Evolutionary conservation across 2,329 filamentous ascomycete species (phyloP).

Genomic region (Botrytis tulipae): DNA sequence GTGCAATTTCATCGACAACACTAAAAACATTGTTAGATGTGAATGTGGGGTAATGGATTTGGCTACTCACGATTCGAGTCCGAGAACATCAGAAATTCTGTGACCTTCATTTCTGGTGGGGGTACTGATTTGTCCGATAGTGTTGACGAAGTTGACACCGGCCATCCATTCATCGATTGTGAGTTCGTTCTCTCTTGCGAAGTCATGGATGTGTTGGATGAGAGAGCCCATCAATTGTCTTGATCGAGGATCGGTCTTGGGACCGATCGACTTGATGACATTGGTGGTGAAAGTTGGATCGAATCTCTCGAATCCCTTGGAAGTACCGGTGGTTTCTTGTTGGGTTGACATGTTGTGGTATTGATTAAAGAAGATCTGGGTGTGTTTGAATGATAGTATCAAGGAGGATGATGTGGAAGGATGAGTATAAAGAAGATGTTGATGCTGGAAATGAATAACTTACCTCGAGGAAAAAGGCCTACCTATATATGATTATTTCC

Average conservation of each 20-base stretch:
- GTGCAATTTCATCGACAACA: slow-evolving; percentile 56
- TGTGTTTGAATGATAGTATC: neutral
- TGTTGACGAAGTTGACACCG: slow-evolving; percentile 73
- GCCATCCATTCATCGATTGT: slow-evolving; percentile 75
- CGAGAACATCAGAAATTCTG: slow-evolving; percentile 70
- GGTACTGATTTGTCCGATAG: slow-evolving; percentile 65
- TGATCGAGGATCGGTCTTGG: slow-evolving; percentile 63
- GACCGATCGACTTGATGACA: slow-evolving; percentile 71
- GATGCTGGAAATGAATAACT: neutral
- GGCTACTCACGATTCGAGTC: slow-evolving; percentile 64
- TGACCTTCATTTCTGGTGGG: slow-evolving; percentile 71
- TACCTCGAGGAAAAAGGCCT: neutral
- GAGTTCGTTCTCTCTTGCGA: slow-evolving; percentile 73
- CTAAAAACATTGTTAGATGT: slow-evolving; percentile 39
- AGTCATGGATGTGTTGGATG: slow-evolving; percentile 74
- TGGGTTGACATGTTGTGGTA: slow-evolving; percentile 18
- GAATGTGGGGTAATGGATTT: neutral
- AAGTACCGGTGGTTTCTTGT: slow-evolving; percentile 2
- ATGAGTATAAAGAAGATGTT: slow-evolving; percentile 5
- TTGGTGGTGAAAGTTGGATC: slow-evolving; percentile 75
- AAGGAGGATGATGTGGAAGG: neutral
- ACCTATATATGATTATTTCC: slow-evolving; percentile 14
- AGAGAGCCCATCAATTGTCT: slow-evolving; percentile 62
- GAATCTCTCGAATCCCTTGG: slow-evolving; percentile 45
- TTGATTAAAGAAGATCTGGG: neutral